Conservation (phyloP, 2,329 filamentous ascomycete genomes). For the Bipolaris victoriae region DNA sequence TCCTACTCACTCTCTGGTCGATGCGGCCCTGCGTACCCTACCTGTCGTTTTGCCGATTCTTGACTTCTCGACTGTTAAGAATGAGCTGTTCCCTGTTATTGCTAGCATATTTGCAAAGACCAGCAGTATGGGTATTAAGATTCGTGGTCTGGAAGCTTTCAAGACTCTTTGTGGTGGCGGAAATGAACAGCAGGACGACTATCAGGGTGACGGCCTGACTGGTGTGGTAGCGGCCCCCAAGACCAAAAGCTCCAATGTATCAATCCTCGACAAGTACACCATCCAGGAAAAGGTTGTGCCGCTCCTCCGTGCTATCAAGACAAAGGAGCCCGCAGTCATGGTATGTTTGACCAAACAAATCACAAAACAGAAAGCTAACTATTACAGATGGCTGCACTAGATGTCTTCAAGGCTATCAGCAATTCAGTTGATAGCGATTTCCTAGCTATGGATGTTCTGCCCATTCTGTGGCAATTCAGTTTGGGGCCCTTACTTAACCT, state of each 20-base stretch:
- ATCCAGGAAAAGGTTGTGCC: constrained; percentile 98
- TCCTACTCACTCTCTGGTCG: constrained; percentile 85
- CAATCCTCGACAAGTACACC: constrained; percentile 93
- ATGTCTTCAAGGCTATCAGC: constrained; percentile 83
- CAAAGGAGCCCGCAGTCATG: constrained; percentile 97
- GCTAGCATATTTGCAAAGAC: constrained; percentile 91
- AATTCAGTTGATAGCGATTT: constrained; percentile 85
- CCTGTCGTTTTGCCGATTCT: constrained; percentile 83
- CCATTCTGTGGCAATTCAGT: constrained; percentile 89
- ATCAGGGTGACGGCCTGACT: constrained; percentile 72
- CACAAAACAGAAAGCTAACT: constrained; percentile 9
- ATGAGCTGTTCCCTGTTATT: constrained; percentile 92
- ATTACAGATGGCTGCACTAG: constrained; percentile 76
- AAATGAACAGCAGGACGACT: constrained; percentile 44
- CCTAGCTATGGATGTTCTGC: constrained; percentile 87
- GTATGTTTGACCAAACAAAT: constrained; percentile 36
- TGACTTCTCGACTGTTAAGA: constrained; percentile 96
- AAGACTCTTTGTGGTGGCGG: constrained; percentile 83
- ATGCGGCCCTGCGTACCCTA: constrained; percentile 79
- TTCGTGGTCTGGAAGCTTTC: constrained; percentile 88
- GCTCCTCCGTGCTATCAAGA: constrained; percentile 89
- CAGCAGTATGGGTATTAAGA: constrained; percentile 91
- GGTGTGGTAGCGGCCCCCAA: constrained; percentile 65
- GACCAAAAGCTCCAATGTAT: constrained; percentile 70
- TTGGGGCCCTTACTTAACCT: constrained; percentile 88